Base-by-base conservation (phyloP, 2,329 filamentous ascomycete species). In the Thielaviopsis cerberus region DNA sequence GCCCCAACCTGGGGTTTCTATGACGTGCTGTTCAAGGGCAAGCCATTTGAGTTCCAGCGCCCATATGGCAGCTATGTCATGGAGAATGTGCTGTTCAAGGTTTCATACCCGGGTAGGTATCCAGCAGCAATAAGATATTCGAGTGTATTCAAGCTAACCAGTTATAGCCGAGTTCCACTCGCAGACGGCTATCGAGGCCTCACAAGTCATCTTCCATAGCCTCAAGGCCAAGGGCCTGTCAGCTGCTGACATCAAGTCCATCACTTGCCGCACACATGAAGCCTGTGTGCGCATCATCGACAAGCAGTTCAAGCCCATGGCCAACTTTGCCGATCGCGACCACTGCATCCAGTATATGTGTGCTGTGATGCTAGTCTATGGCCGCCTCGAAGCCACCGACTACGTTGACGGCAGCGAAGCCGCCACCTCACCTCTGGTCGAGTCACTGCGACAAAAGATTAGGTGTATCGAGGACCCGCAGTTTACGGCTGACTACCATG, bases 301-400 rank as follows among this genome's bases (percentile, higher is more conserved):
- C 81, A 98, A 98, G 80, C 92, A 98, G 75, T 94, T 95, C 80
- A 97, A 96, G 81, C 84, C 90, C 66, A 94, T 98, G 88, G 90
- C 96, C 78, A 98, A 98, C 82, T 98, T 97, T 69, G 92, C 92
- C 68, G 92, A 98, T 75, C 89, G 92, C 68, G 92, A 98, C 74
- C 92, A 98, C 80, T 98, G 92, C 75, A 91, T 98, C 65, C 92
- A 97, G 76, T 98, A 98, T 81, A 98, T 98, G 92, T 87, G 88
- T 69, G 78, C 90, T 63, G 89, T 88, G 67, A 97, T 97, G 89
- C 85, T 98, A 64, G 85, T 86, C 64, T 97, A 91, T 72, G 88
- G 92, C 71, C 89, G 92, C 64, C 85, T 98, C 62, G 86, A 90
- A 66, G 91, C 92, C 55, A 86, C 79, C 63, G 92, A 98, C 76